Conservation (phyloP, 805 yeast species). For the Nakazawaea wyomingensis region DNA sequence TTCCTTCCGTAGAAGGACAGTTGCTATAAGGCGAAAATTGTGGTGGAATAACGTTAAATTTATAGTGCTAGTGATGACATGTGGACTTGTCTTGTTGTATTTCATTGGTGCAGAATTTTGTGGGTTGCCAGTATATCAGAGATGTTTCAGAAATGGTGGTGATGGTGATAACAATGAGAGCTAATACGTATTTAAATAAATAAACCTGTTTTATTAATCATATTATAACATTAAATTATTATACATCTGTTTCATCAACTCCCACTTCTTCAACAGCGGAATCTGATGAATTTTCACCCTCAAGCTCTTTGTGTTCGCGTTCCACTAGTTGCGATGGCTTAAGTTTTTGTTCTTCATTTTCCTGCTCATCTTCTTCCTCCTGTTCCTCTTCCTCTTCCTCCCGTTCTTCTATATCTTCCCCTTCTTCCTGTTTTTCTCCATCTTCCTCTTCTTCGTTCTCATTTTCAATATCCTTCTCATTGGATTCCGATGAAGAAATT, state of each 20-base stretch:
- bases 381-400: slow-evolving; percentile 14
- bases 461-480: no score
- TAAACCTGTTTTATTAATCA: no score
- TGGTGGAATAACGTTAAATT: slow-evolving; percentile 62
- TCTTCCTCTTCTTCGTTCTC: slow-evolving; percentile 12
- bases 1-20: slow-evolving; percentile 67
- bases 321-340: slow-evolving; percentile 15
- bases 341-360: no score
- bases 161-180: neutral
- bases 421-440: slow-evolving; percentile 10
- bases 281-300: neutral
- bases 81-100: slow-evolving; percentile 32
- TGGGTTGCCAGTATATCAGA: slow-evolving; percentile 45
- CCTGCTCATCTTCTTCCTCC: slow-evolving; percentile 17
- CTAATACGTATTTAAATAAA: no score
- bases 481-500: no score
- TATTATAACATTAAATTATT: no score
- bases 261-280: slow-evolving; percentile 13
- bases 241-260: slow-evolving; percentile 13
- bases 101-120: slow-evolving; percentile 46
- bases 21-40: slow-evolving; percentile 54
- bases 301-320: slow-evolving; percentile 14
- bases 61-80: slow-evolving; percentile 22
- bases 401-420: slow-evolving; percentile 10
- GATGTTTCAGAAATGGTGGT: slow-evolving; percentile 25